Conservation (phyloP, 2,329 filamentous ascomycete genomes). For the Aureobasidium sp. region DNA sequence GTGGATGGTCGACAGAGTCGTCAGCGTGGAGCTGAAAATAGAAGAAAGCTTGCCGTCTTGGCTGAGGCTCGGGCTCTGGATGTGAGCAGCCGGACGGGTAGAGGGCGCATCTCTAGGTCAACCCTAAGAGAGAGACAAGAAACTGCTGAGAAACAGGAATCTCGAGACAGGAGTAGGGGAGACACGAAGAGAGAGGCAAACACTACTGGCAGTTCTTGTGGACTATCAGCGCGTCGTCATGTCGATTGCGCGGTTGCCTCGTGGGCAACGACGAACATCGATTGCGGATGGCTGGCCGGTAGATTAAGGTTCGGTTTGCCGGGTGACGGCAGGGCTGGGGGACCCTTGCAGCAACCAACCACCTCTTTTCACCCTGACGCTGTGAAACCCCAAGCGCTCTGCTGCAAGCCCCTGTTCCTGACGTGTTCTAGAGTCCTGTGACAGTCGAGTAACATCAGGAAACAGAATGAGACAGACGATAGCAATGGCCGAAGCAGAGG, state of each 20-base stretch:
- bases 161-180: neutral
- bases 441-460: neutral
- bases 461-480: neutral
- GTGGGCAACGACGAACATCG: conserved; percentile 13
- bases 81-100: conserved; percentile 6
- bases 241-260: conserved; percentile 13
- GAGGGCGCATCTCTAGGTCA: conserved; percentile 11
- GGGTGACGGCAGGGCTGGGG: neutral
- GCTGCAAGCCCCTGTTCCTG: neutral
- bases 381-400: conserved; percentile 4
- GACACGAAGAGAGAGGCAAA: neutral
- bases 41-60: conserved; percentile 1
- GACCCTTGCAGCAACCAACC: conserved; percentile 2
- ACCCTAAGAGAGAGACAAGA: conserved; percentile 4
- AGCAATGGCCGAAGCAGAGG: neutral
- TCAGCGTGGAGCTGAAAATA: conserved; percentile 5
- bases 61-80: neutral
- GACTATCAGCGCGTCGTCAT: conserved; percentile 12
- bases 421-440: neutral
- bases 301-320: conserved; percentile 5
- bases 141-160: neutral
- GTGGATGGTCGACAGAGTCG: neutral
- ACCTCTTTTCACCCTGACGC: neutral
- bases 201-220: conserved; percentile 13
- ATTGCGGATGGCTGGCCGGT: conserved; percentile 6